Base-by-base conservation (phyloP, 225 moss, liverwort and hornwort genomes). In the Ulota crispa region DNA sequence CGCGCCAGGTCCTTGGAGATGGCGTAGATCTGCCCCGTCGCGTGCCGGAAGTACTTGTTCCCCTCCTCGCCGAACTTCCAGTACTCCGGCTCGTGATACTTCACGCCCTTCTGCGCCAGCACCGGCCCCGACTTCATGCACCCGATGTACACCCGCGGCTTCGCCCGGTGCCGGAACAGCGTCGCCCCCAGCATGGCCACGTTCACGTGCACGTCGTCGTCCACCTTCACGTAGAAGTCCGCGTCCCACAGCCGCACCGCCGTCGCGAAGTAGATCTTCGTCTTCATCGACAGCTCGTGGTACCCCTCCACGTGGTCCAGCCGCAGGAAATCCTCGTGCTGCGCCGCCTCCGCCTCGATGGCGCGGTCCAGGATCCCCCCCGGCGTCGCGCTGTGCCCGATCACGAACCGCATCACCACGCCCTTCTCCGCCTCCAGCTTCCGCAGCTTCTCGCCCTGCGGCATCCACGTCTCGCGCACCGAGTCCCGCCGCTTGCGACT, bases 31-130 rank as follows among this genome's bases (percentile, higher is more conserved):
- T 98, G 98, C 2, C 98, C 98, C 8, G 98, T 98, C 56, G 98
- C 98, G 83, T 98, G 98, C 62, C 98, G 89, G 32, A 98, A 98
- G 75, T 98, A 98, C 83, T 95, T 95, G 86, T 98, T 98, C 12
- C 98, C 98, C 69, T 98, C 94, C 85, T 98, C 98, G 26, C 98
- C 98, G 63, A 98, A 98, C 80, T 95, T 98, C 98, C 98, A 98
- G 83, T 93, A 98, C 81, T 98, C 98, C 23, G 98, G 98, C 88
- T 98, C 98, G 70, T 98, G 98, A 73, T 90, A 88, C 68, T 90
- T 88, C 73, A 86, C 88, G 77, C 90, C 90, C 86, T 88, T 88
- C 86, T 90, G 87, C 55, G 87, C 90, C 60, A 90, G 82, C 62
- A 85, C 87, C 7, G 90, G 98, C 59, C 98, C 98, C 53, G 98